Base-by-base conservation (phyloP, 371 early-diverging fungal species). In the Funneliformis caledonium region DNA sequence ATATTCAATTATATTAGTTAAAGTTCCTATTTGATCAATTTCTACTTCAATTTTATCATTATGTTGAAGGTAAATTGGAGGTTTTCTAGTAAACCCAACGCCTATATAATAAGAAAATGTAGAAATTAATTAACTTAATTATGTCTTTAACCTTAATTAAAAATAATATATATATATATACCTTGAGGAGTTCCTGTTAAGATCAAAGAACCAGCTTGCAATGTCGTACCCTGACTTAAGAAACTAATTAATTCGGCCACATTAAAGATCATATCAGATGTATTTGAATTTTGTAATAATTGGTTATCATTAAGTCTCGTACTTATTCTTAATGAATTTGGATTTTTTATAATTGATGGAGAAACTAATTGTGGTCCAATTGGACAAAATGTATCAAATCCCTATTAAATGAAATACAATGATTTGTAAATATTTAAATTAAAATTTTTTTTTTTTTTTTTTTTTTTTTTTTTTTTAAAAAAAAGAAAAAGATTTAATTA, bases 371-470 rank as follows among this genome's bases (percentile, higher is more conserved):
- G 81, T 9, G 92, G 92, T 9, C 92, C 92, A 37, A 91, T 73
- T 19, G 92, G 91, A 9, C 88, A 87, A 80, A 90, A 92, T 16
- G 90, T 88, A 82, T 92, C 92, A 83, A 92, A 92, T 22, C 88
- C 87, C 76, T 68, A 76, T 78, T 45, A 42, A 11, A n/a, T n/a
- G n/a, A n/a, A n/a, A n/a, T n/a, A n/a, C n/a, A n/a, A n/a, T n/a
- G n/a, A n/a, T n/a, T n/a, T n/a, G n/a, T n/a, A n/a, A n/a, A n/a
- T n/a, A n/a, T n/a, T n/a, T n/a, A n/a, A n/a, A n/a, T n/a, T n/a
- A n/a, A n/a, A n/a, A n/a, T n/a, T n/a, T n/a, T n/a, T n/a, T n/a
- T n/a, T n/a, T n/a, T n/a, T n/a, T n/a, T n/a, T n/a, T n/a, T n/a
- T n/a, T n/a, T n/a, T n/a, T n/a, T n/a, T n/a, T n/a, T n/a, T n/a